Conservation (phyloP, 176 grass and related monocot species). For the Rhynchospora pubera region DNA sequence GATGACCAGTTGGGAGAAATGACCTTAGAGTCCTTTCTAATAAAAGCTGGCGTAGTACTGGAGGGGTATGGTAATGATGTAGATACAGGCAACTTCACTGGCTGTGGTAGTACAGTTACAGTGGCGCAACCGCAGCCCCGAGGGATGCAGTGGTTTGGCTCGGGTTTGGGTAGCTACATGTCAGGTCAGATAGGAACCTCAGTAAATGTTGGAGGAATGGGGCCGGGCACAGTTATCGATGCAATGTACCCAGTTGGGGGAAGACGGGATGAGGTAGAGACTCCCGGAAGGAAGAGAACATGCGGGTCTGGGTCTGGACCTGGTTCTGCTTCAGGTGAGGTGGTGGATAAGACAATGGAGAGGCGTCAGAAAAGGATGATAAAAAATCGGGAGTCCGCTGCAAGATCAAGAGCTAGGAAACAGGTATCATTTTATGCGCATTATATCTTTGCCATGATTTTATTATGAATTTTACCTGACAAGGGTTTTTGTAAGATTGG, state of each 20-base stretch:
- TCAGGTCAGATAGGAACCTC: not conserved
- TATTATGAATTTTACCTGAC: not conserved
- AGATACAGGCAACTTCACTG: slow-evolving; percentile 10
- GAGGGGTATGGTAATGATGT: slow-evolving; percentile 40
- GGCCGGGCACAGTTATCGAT: slow-evolving; percentile 23
- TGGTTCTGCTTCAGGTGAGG: slow-evolving; percentile 26
- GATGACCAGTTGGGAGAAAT: slow-evolving; percentile 64
- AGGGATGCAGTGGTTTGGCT: slow-evolving; percentile 26
- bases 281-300: slow-evolving; percentile 48
- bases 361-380: slow-evolving; percentile 99
- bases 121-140: slow-evolving; percentile 18
- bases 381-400: slow-evolving; percentile 96
- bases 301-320: not conserved
- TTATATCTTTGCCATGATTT: not conserved
- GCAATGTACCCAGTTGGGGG: not conserved
- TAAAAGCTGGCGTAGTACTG: slow-evolving; percentile 76
- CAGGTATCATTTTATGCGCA: slow-evolving; percentile 43
- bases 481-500: not conserved
- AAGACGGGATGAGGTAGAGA: slow-evolving; percentile 21
- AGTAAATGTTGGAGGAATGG: slow-evolving; percentile 13
- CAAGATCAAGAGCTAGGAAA: slow-evolving; percentile 97
- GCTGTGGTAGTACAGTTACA: slow-evolving; percentile 1
- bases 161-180: slow-evolving; percentile 14
- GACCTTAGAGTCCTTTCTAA: slow-evolving; percentile 89
- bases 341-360: slow-evolving; percentile 58